Conservation (phyloP, 495 filamentous ascomycete species). For the Alectoria sarmentosa region DNA sequence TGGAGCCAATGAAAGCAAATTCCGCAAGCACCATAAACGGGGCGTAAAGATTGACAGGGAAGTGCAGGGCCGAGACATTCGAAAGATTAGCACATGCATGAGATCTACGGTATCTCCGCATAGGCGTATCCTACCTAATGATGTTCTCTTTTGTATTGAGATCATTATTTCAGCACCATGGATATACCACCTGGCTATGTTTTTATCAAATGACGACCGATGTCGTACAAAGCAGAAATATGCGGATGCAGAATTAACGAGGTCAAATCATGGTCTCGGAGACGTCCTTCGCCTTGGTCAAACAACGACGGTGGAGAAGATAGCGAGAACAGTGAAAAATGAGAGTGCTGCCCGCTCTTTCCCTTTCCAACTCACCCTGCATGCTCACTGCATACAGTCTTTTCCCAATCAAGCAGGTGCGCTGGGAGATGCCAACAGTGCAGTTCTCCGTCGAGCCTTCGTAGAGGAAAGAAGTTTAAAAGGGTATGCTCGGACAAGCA, state of each 20-base stretch:
- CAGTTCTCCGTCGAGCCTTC: not conserved
- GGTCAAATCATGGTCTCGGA: too few relatives aligned
- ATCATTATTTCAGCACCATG: too few relatives aligned
- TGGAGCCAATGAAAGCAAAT: not conserved
- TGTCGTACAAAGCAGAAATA: too few relatives aligned
- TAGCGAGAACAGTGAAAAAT: not conserved
- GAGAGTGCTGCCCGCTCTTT: not conserved
- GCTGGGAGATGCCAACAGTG: not conserved
- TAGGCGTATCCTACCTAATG: not conserved
- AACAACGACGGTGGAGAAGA: not conserved
- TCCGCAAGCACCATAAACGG: not conserved
- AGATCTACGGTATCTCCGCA: too few relatives aligned
- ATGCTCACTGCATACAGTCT: not conserved
- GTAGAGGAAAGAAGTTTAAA: too few relatives aligned
- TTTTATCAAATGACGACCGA: too few relatives aligned
- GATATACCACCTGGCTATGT: too few relatives aligned
- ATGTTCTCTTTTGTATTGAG: too few relatives aligned
- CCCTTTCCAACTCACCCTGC: not conserved
- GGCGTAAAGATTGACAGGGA: not conserved
- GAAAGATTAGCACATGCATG: not conserved
- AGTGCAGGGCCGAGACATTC: not conserved
- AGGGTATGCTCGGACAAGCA: too few relatives aligned
- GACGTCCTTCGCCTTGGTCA: too few relatives aligned
- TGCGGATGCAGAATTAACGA: too few relatives aligned
- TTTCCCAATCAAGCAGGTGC: not conserved